phyloP scores from a whole-genome alignment of 1,139 yeast species.

The Protomyces gravidus region DNA sequence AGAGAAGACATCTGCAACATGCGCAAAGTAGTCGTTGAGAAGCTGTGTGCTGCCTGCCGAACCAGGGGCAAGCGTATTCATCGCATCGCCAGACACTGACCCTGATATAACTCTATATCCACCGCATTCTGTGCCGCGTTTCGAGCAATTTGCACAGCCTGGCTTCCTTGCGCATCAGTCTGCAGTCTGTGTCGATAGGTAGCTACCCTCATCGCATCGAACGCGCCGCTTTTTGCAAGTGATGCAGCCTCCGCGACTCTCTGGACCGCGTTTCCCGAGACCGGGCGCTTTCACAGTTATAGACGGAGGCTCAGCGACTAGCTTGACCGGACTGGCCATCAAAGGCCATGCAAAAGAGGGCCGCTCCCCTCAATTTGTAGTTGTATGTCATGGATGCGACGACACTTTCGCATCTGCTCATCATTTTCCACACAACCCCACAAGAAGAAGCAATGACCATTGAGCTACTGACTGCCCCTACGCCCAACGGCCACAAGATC shows the following conservation, averaged over 20 bases:
- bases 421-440: too few species aligned
- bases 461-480: constrained; percentile 34
- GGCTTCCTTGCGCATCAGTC: background rate
- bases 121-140: background rate
- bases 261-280: background rate
- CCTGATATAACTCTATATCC: background rate
- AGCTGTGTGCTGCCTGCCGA: background rate
- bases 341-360: too few species aligned
- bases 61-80: too few species aligned
- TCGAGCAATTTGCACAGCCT: background rate
- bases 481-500: constrained; percentile 58
- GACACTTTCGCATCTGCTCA: too few species aligned
- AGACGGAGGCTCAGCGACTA: too few species aligned
- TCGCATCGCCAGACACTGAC: too few species aligned
- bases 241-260: background rate
- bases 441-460: too few species aligned
- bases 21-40: background rate
- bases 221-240: background rate
- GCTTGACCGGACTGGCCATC: too few species aligned
- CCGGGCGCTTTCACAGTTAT: background rate
- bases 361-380: too few species aligned
- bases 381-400: too few species aligned
- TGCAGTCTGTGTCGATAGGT: background rate
- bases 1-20: constrained; percentile 1
- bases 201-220: background rate